Conservation (phyloP, 257 asterid genomes). For the Asclepias syriaca region DNA sequence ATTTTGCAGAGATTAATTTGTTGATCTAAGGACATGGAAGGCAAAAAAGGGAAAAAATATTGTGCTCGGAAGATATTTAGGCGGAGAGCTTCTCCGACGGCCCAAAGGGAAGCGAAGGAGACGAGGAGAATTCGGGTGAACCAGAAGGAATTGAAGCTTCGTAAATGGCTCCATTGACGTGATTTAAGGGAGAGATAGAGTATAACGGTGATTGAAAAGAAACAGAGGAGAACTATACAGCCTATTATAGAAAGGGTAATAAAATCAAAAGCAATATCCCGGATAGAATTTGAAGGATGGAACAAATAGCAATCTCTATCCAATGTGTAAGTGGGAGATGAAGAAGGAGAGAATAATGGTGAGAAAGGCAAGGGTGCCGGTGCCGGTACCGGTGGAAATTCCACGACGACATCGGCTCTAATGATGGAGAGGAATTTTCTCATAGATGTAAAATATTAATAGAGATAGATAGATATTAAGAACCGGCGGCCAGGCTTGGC, state of each 20-base stretch:
- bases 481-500: slow-evolving; percentile 19
- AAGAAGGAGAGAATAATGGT: slow-evolving; percentile 2
- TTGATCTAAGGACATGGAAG: slow-evolving; percentile 29
- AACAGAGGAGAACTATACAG: slow-evolving; percentile 42
- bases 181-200: slow-evolving; percentile 47
- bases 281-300: slow-evolving; percentile 22
- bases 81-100: slow-evolving; percentile 44
- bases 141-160: slow-evolving; percentile 63
- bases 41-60: slow-evolving; percentile 29
- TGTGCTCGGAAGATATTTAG: slow-evolving; percentile 33
- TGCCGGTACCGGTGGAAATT: slow-evolving; percentile 7
- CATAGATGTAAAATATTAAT: slow-evolving; percentile 28
- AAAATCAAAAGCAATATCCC: slow-evolving; percentile 36
- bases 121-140: slow-evolving; percentile 59
- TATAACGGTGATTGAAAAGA: slow-evolving; percentile 36
- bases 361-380: slow-evolving; percentile 7
- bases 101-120: slow-evolving; percentile 40
- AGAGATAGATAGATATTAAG: slow-evolving; percentile 25
- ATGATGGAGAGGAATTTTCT: slow-evolving; percentile 31
- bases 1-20: slow-evolving; percentile 53
- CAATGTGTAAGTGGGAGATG: background rate
- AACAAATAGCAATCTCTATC: background rate
- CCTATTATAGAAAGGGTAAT: slow-evolving; percentile 30
- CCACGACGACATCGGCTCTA: slow-evolving; percentile 17
- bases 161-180: slow-evolving; percentile 35